phyloP scores from a whole-genome alignment of 1,284 basidiomycete species.

The Fomitopsis betulina region DNA sequence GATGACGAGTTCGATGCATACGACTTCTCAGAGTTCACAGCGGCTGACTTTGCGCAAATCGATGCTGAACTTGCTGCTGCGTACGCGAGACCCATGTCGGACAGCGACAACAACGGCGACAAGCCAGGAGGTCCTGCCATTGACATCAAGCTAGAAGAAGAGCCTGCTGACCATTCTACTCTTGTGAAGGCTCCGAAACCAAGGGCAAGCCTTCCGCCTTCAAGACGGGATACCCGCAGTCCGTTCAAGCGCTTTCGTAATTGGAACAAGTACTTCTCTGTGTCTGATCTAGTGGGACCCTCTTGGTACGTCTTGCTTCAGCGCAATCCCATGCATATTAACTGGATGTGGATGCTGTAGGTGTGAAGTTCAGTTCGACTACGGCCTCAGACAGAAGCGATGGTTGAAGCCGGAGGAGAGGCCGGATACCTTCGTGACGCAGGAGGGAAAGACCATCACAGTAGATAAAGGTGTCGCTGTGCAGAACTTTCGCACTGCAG shows the following conservation, averaged over 20 bases:
- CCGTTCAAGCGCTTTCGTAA: slow-evolving; percentile 23
- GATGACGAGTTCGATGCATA: slow-evolving; percentile 37
- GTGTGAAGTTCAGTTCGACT: slow-evolving; percentile 80
- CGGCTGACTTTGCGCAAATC: slow-evolving; percentile 48
- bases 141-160: slow-evolving; percentile 25
- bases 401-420: slow-evolving; percentile 48
- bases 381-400: slow-evolving; percentile 59
- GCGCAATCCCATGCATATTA: not conserved
- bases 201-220: not conserved
- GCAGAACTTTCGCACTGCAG: slow-evolving; percentile 54
- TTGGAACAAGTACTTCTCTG: slow-evolving; percentile 24
- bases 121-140: slow-evolving; percentile 23
- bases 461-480: slow-evolving; percentile 56
- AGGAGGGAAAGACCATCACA: slow-evolving; percentile 61
- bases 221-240: slow-evolving; percentile 10
- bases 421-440: slow-evolving; percentile 57
- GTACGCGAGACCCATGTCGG: slow-evolving; percentile 19
- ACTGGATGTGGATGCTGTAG: slow-evolving; percentile 28
- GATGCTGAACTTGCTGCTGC: slow-evolving; percentile 35
- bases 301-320: slow-evolving; percentile 41
- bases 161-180: slow-evolving; percentile 16
- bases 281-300: slow-evolving; percentile 44
- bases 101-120: not conserved
- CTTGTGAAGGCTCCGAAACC: slow-evolving; percentile 14
- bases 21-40: slow-evolving; percentile 53